These are phyloP conservation scores for Ogataea nonfermentans DNA, from an alignment of 805 yeast species.

Conservation along the genomic window DNA sequence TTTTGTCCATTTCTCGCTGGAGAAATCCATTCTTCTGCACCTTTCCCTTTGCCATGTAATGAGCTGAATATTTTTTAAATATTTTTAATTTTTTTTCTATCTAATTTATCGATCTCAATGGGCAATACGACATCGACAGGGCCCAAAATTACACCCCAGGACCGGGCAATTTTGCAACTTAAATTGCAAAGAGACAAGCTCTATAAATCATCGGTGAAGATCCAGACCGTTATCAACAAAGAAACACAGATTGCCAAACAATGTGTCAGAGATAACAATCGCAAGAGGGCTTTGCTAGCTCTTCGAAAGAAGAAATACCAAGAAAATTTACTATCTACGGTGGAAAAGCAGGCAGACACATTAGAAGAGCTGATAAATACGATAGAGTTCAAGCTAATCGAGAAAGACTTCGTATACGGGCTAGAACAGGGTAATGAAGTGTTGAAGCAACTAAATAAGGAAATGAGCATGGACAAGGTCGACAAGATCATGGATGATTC, in stretches of 20 bases:
- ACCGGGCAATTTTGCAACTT: slow-evolving; percentile 79
- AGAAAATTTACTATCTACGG: slow-evolving; percentile 62
- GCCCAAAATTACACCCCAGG: slow-evolving; percentile 75
- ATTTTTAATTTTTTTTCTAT: neutral
- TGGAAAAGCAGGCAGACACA: slow-evolving; percentile 75
- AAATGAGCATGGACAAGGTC: slow-evolving; percentile 74
- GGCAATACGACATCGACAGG: slow-evolving; percentile 30
- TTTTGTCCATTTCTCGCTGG: slow-evolving; percentile 48
- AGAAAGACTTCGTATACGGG: slow-evolving; percentile 79
- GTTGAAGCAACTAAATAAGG: slow-evolving; percentile 70
- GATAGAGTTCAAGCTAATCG: slow-evolving; percentile 87
- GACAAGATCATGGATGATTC: slow-evolving; percentile 81
- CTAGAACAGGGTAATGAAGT: slow-evolving; percentile 77
- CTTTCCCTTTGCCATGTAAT: slow-evolving; percentile 16
- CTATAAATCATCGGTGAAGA: slow-evolving; percentile 63
- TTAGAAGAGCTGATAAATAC: slow-evolving; percentile 75
- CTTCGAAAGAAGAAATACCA: slow-evolving; percentile 81
- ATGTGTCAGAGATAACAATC: slow-evolving; percentile 52
- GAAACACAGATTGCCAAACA: slow-evolving; percentile 63
- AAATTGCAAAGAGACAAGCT: slow-evolving; percentile 87
- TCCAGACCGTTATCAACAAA: slow-evolving; percentile 52
- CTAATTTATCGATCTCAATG: slow-evolving; percentile 22
- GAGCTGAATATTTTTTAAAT: slow-evolving; percentile 2
- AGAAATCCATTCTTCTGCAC: slow-evolving; percentile 20
- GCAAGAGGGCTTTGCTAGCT: slow-evolving; percentile 62